Base-by-base conservation (phyloP, 2,329 filamentous ascomycete genomes). In the Fusarium palustre region DNA sequence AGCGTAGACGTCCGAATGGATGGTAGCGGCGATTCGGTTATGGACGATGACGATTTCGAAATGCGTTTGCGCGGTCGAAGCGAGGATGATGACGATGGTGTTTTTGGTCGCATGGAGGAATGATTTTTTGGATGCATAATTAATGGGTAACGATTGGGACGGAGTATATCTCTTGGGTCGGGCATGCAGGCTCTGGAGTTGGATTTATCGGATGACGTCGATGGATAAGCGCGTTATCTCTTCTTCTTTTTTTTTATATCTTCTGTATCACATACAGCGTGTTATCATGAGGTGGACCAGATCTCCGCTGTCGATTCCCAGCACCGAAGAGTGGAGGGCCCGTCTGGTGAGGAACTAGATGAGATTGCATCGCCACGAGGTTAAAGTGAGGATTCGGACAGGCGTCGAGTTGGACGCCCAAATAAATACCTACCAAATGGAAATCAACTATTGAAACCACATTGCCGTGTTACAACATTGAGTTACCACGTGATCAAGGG, bases 81-180 rank as follows among this genome's bases (percentile, higher is more conserved):
- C 79, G 92, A 97, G 74, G 94, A 97, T 74, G 94, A 97, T 68
- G 95, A 98, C 71, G 94, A 97, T 71, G 94, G 94, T 76, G 92
- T 98, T 75, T 99, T 99, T 83, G 94, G 94, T 59, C 89, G 89
- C 72, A 98, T 98, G 95, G 96, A 99, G 81, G 93, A 97, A 80
- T 96, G 85, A 82, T 69, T 68, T 71, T 66, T 71, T 66, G 67
- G 62, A 53, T 70, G 70, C 58, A 75, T 68, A 61, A 69, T 61
- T 68, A 71, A 65, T 72, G 59, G 71, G 69, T 59, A 70, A 73
- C 56, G 66, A 72, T 53, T 59, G 64, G 69, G 64, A 68, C 59
- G 69, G 70, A 70, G 63, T 60, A 74, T 69, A 74, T 66, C 54
- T 75, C 63, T 72, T 71, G 75, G 75, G 72, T 75, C 69, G 70